Base-by-base conservation (phyloP, 2,329 filamentous ascomycete species). In the Leptoxyphium fumago region DNA sequence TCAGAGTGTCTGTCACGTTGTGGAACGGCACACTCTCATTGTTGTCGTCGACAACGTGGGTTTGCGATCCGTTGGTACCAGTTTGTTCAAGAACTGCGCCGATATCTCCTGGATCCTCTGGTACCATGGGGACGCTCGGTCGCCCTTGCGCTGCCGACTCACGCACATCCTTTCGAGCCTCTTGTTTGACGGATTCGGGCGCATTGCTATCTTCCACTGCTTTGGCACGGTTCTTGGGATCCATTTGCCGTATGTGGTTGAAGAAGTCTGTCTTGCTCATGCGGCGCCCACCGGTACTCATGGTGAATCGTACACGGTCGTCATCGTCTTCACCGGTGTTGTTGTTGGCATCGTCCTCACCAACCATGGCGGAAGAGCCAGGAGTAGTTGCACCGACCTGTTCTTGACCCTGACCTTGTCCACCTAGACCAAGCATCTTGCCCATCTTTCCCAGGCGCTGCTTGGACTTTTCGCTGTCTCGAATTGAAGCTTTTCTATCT, bases 221-320 rank as follows among this genome's bases (percentile, higher is more conserved):
- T 40, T 65, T 68, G 11, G 68, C 70, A 32, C 75, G 72, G 11
- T 78, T 76, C 55, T 76, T 76, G 18, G 75, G 74, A 57, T 89
- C 82, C 47, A 89, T 70, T 50, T 78, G 75, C 50, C 78, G 76
- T 56, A 91, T 79, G 57, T 85, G 78, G 40, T 73, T 69, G 48
- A 91, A 77, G 57, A 91, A 89, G 55, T 87, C 82, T 4, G 80
- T 77, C 63, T 88, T 88, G 48, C 74, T 87, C 75, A 91, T 81
- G 40, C 84, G 76, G 48, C 73, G 71, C 5, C 82, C 82, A n/a
- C 78, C 75, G 29, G 79, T 77, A 39, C 74, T 77, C 49, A 89
- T 82, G 1, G 80, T 87, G 62, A 88, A 89, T 11, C 84, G 75
- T 44, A 89, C 78, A 44, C 77, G 71, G 11, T 75, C 72, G 51